Evolutionary conservation across 495 filamentous ascomycete genomes (phyloP).

Genomic region (Achaetomiella virescens): DNA sequence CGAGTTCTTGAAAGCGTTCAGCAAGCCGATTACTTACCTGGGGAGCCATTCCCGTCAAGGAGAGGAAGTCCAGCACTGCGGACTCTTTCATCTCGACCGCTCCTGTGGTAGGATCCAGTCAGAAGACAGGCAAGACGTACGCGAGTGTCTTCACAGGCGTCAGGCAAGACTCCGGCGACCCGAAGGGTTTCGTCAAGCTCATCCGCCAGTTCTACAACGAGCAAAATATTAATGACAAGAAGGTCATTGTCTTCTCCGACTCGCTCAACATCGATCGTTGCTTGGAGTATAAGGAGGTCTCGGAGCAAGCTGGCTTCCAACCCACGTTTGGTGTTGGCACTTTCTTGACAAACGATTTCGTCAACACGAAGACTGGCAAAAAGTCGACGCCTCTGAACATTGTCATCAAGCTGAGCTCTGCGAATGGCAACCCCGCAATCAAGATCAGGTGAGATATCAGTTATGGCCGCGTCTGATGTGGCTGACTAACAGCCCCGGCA

Average conservation of each 20-base stretch:
- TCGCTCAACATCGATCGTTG: conserved; percentile 87
- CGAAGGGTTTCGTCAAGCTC: conserved; percentile 68
- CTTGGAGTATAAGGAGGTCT: conserved; percentile 75
- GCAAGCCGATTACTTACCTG: conserved; percentile 45
- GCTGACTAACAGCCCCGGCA: conserved; percentile 12
- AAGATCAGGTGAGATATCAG: conserved; percentile 62
- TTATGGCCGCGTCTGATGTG: neutral
- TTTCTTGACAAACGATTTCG: conserved; percentile 91
- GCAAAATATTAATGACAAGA: conserved; percentile 68
- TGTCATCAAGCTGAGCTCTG: conserved; percentile 90
- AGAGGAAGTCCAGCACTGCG: conserved; percentile 26
- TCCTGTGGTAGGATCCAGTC: conserved; percentile 4
- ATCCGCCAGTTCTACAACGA: conserved; percentile 83
- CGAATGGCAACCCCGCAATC: conserved; percentile 72
- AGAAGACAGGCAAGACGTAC: conserved; percentile 51
- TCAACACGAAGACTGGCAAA: conserved; percentile 54
- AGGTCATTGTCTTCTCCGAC: conserved; percentile 96
- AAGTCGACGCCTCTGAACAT: conserved; percentile 96
- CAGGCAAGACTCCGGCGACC: conserved; percentile 93
- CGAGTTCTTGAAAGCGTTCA: conserved; percentile 79
- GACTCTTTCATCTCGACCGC: conserved; percentile 29
- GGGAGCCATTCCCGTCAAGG: conserved; percentile 14
- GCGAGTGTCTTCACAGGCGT: conserved; percentile 83
- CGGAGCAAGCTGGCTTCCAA: conserved; percentile 72
- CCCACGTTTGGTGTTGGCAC: conserved; percentile 91